phyloP scores from a whole-genome alignment of 768 basidiomycete genomes.

The Boletus vinaceobasis region DNA sequence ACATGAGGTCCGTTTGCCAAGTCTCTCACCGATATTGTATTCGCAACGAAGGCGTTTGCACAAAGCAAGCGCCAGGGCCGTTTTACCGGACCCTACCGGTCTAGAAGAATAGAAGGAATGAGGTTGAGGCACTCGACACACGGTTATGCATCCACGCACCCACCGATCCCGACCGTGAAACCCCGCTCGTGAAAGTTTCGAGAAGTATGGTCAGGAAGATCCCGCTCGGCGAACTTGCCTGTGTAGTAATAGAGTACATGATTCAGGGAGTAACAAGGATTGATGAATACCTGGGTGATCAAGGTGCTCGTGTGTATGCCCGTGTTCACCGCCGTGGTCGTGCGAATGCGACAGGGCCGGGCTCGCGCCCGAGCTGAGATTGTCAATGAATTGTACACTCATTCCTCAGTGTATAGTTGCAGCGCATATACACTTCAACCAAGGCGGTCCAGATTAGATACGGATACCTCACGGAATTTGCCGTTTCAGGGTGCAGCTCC shows the following conservation, averaged over 20 bases:
- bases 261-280: background rate
- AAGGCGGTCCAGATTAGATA: conserved; percentile 3
- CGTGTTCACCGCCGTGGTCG: conserved; percentile 73
- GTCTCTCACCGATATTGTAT: conserved; percentile 81
- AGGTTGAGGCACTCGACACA: background rate
- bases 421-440: background rate
- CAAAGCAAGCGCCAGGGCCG: conserved; percentile 86
- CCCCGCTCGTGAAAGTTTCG: conserved; percentile 91
- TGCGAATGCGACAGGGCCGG: conserved; percentile 49
- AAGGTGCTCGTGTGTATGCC: conserved; percentile 92
- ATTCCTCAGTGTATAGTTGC: conserved; percentile 28
- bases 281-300: conserved; percentile 72
- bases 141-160: conserved; percentile 48
- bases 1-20: background rate
- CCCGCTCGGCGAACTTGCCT: conserved; percentile 92
- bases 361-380: conserved; percentile 40
- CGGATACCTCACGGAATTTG: conserved; percentile 3
- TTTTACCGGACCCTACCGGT: conserved; percentile 98
- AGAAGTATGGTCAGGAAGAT: conserved; percentile 81
- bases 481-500: conserved; percentile 2
- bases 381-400: conserved; percentile 78
- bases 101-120: conserved; percentile 38
- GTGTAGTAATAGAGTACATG: background rate
- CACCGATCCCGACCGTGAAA: conserved; percentile 97
- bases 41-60: conserved; percentile 76